Evolutionary conservation across 805 yeast species (phyloP).

Genomic region (Wickerhamomyces xylosicus): DNA sequence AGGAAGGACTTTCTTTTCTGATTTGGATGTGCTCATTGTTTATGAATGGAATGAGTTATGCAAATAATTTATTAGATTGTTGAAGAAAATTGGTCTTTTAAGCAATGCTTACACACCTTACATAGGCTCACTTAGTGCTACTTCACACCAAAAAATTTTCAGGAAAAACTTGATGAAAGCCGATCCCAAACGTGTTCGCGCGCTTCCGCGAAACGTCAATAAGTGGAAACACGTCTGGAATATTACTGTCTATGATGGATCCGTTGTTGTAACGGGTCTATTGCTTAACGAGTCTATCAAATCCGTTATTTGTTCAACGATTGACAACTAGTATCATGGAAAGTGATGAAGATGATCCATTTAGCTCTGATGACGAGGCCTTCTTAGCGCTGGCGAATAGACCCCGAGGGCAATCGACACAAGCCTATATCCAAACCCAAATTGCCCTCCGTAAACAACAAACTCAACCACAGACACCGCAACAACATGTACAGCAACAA

Average conservation of each 20-base stretch:
- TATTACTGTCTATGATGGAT: no score
- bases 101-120: no score
- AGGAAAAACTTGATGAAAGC: no score
- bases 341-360: conserved; percentile 23
- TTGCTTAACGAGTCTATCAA: no score
- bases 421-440: not conserved
- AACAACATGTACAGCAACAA: not conserved
- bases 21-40: not conserved
- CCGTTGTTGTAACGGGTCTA: no score
- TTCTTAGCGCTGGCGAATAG: conserved; percentile 37
- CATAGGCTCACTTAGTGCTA: not conserved
- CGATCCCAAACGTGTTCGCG: not conserved
- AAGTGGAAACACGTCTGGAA: no score
- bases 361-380: conserved; percentile 29
- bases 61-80: no score
- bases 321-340: no score
- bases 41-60: not conserved
- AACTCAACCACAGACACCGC: not conserved
- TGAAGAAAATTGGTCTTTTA: no score
- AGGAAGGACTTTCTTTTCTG: conserved; percentile 28
- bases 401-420: conserved; percentile 15
- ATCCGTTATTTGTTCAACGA: no score
- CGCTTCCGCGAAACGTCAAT: not conserved
- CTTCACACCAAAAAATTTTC: not conserved
- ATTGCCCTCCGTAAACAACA: not conserved